Conservation (phyloP, 148 eudicot species). For the Talinum fruticosum region DNA sequence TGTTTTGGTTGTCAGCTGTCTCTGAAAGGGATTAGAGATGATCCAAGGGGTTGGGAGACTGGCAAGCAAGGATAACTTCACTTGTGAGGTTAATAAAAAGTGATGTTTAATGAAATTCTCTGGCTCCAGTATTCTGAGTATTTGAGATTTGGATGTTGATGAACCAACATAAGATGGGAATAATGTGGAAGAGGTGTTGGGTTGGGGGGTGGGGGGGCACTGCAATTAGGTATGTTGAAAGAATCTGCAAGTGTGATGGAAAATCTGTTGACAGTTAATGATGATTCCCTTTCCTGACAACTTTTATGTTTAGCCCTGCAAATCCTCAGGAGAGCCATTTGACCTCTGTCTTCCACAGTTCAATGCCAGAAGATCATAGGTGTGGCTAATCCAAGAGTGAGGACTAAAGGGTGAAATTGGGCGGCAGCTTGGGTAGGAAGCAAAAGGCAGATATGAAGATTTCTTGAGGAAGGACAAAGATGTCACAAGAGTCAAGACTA, state of each 20-base stretch:
- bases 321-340: too few species aligned
- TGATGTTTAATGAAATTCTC: neutral
- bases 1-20: neutral
- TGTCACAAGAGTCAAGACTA: neutral
- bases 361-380: too few species aligned
- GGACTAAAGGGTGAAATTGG: neutral
- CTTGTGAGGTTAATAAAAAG: neutral
- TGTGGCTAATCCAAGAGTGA: too few species aligned
- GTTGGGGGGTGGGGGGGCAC: neutral
- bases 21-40: neutral
- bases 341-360: too few species aligned
- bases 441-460: neutral
- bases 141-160: neutral
- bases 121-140: neutral
- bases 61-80: neutral
- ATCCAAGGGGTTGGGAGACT: neutral
- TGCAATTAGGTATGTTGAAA: neutral
- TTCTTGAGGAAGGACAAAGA: neutral
- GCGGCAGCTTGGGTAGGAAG: neutral
- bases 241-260: neutral
- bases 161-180: neutral
- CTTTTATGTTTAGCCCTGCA: neutral
- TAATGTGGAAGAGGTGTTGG: too few species aligned
- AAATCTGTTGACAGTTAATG: neutral
- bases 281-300: neutral